Evolutionary conservation across 176 grass and related monocot species (phyloP), one percentile per base, ranked within the genome.

Genomic region (Aechmea fasciata): DNA sequence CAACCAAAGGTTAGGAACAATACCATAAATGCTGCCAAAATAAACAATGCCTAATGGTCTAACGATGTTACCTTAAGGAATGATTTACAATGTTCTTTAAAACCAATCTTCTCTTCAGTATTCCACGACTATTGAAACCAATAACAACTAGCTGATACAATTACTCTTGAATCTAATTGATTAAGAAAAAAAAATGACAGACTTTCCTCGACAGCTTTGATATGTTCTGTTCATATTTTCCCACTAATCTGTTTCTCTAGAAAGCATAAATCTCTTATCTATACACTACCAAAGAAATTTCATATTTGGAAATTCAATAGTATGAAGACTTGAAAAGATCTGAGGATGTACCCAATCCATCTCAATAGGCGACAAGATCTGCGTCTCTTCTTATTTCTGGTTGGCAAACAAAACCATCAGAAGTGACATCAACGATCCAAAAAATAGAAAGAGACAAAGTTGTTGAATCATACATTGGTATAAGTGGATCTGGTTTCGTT

Each of bases 401-500:
- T 71, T 80, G 71, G 52, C 6, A 14, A 47, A 25, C n/a, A 78
- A 71, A 73, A 62, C 20, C 51, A 28, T 71, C 15, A 78, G 48
- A 50, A 85, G 3, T 52, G 65, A 72, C 20, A 67, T 13, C 8
- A 17, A 20, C 71, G 57, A 70, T 57, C 63, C 9, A 74, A 82
- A 65, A 41, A 3, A 11, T 59, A 83, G 70, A 74, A 47, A 65
- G 82, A 73, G 1, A 55, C 59, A 3, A 75, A 69, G 57, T 87
- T 14, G 18, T 84, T 82, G 72, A 59, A 48, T 17, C 77, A n/a
- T 99, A 99, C 94, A 78, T 63, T 83, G 89, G 87, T 79, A 93
- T 83, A 63, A 99, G 79, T 9, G 84, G 94, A 69, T 99, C 94
- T 54, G 85, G 84, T 75, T 87, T 90, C 9, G 80, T 67, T 72